These are phyloP conservation scores for Scheffersomyces lignicola DNA, from an alignment of 1,139 yeast genomes.

Conservation along the genomic window DNA sequence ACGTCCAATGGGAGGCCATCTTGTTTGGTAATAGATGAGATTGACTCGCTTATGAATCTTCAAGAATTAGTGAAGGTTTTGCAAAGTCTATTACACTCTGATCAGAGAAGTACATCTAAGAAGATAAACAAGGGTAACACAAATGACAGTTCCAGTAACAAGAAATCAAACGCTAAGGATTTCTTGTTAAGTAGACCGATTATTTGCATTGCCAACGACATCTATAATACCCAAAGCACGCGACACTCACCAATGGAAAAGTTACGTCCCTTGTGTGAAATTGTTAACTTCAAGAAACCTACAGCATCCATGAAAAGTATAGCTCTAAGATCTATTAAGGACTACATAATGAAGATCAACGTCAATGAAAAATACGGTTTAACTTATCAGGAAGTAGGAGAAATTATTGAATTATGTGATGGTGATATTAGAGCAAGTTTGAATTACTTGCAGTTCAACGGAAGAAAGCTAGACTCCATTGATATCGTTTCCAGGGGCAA, in stretches of 20 bases:
- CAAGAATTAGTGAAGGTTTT: slow-evolving; percentile 72
- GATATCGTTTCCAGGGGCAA: slow-evolving; percentile 5
- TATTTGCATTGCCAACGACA: slow-evolving; percentile 88
- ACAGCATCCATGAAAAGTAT: slow-evolving; percentile 33
- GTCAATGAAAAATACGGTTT: slow-evolving; percentile 32
- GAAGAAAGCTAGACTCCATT: slow-evolving; percentile 19
- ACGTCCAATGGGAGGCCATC: slow-evolving; percentile 62
- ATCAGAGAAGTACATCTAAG: slow-evolving; percentile 46
- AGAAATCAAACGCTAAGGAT: slow-evolving; percentile 27
- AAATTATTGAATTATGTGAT: slow-evolving; percentile 70
- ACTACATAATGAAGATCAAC: slow-evolving; percentile 34
- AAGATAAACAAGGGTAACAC: slow-evolving; percentile 10
- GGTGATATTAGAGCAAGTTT: slow-evolving; percentile 87
- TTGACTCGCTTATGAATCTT: slow-evolving; percentile 83
- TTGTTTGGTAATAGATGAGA: slow-evolving; percentile 83
- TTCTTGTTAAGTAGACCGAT: slow-evolving; percentile 72
- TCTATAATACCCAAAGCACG: slow-evolving; percentile 52
- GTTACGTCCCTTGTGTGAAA: slow-evolving; percentile 70
- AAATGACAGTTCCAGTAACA: slow-evolving; percentile 11
- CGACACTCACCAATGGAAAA: slow-evolving; percentile 58
- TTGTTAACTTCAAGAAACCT: slow-evolving; percentile 65
- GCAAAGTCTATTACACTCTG: slow-evolving; percentile 59
- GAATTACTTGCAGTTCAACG: slow-evolving; percentile 76
- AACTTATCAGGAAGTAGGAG: slow-evolving; percentile 37
- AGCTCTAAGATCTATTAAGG: slow-evolving; percentile 42